phyloP scores from a whole-genome alignment of 352 stramenopile genomes.

The Pythium rhizo-oryzae region DNA sequence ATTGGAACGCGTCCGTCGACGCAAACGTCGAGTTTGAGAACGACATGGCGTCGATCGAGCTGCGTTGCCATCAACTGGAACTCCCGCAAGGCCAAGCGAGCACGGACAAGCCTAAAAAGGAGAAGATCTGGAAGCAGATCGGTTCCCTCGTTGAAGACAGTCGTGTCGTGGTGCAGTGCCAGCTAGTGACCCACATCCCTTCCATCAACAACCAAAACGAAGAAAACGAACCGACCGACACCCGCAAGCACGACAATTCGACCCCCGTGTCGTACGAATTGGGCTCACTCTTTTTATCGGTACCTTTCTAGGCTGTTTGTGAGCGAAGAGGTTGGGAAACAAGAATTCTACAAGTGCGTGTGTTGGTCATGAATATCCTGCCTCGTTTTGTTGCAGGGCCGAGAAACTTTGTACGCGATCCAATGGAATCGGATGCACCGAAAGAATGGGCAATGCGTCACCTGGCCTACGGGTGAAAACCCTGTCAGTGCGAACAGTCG shows the following conservation, averaged over 20 bases:
- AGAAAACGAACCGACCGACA: not conserved
- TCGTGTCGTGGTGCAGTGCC: constrained; percentile 73
- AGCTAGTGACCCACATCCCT: constrained; percentile 39
- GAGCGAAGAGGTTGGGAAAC: too few relatives aligned
- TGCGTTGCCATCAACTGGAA: constrained; percentile 47
- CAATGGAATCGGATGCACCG: not conserved
- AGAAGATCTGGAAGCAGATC: constrained; percentile 77
- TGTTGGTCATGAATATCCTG: too few relatives aligned
- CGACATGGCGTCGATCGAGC: constrained; percentile 17
- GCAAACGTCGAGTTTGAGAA: constrained; percentile 43
- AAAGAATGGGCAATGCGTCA: not conserved
- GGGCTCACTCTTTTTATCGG: constrained; percentile 61
- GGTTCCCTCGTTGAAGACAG: constrained; percentile 66
- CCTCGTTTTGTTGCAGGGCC: too few relatives aligned
- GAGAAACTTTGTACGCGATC: not conserved
- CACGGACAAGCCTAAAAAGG: not conserved
- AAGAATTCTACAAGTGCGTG: too few relatives aligned
- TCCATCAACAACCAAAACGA: constrained; percentile 4
- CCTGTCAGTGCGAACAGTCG: not conserved
- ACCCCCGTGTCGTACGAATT: constrained; percentile 28
- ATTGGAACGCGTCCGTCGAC: constrained; percentile 37
- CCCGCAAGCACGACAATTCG: constrained; percentile 18
- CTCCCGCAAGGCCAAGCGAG: constrained; percentile 33
- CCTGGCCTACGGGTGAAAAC: not conserved
- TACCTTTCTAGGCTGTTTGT: constrained; percentile 43